These are phyloP conservation scores for Coelastrella sp. DNA, from an alignment of 139 green algal species.

Conservation along the genomic window DNA sequence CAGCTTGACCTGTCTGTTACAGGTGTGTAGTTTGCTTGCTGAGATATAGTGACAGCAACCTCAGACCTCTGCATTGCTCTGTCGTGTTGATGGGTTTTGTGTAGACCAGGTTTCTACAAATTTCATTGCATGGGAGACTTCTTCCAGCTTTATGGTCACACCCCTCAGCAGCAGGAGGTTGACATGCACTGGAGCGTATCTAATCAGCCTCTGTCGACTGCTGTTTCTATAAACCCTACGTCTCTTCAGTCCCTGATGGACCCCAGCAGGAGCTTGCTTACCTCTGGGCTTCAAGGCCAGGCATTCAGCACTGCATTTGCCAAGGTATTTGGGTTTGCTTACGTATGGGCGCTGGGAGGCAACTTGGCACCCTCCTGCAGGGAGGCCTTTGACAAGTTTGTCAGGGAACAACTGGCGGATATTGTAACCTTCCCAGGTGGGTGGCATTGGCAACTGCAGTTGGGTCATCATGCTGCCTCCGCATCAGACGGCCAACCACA, in stretches of 20 bases:
- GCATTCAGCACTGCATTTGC: conserved; percentile 71
- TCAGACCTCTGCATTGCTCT: too few relatives aligned
- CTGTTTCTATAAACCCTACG: too few relatives aligned
- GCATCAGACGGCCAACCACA: too few relatives aligned
- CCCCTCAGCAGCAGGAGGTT: too few relatives aligned
- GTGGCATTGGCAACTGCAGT: not conserved
- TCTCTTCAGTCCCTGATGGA: conserved; percentile 71
- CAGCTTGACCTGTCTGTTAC: conserved; percentile 61
- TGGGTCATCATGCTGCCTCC: not conserved
- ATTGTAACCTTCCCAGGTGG: conserved; percentile 34
- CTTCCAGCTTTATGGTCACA: too few relatives aligned
- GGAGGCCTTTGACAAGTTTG: conserved; percentile 76
- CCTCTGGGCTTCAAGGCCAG: conserved; percentile 61
- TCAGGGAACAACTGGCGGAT: conserved; percentile 38
- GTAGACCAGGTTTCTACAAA: too few relatives aligned
- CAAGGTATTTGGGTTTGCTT: conserved; percentile 83
- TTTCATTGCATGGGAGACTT: too few relatives aligned
- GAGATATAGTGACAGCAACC: too few relatives aligned
- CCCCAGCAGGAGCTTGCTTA: conserved; percentile 69
- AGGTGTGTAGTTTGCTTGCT: conserved; percentile 50
- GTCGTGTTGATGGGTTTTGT: too few relatives aligned
- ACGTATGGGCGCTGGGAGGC: conserved; percentile 88
- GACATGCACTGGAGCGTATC: too few relatives aligned
- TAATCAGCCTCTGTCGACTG: too few relatives aligned
- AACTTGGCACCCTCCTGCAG: conserved; percentile 74